phyloP scores from a whole-genome alignment of 768 basidiomycete species.

The Clitopilus passeckerianus region DNA sequence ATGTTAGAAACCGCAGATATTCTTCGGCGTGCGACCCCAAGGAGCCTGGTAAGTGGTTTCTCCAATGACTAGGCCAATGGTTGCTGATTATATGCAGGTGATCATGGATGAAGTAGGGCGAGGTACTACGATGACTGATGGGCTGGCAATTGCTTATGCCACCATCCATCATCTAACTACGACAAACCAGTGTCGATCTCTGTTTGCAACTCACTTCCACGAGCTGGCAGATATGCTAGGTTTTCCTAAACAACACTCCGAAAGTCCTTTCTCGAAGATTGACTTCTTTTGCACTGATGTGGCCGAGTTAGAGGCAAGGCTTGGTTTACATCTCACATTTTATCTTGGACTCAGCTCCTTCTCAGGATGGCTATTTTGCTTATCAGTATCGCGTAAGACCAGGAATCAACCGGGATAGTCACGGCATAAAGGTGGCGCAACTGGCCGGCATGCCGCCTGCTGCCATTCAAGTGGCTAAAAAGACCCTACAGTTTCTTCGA shows the following conservation, averaged over 20 bases:
- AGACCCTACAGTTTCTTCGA: constrained; percentile 39
- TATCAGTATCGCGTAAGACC: constrained; percentile 79
- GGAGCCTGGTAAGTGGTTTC: constrained; percentile 62
- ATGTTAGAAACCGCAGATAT: constrained; percentile 95
- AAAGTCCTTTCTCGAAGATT: constrained; percentile 54
- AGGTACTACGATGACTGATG: constrained; percentile 90
- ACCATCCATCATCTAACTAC: constrained; percentile 77
- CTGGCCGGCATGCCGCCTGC: constrained; percentile 76
- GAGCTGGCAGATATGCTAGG: constrained; percentile 86
- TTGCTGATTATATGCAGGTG: constrained; percentile 45
- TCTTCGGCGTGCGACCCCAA: constrained; percentile 73
- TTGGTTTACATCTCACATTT: background rate
- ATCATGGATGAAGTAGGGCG: constrained; percentile 99
- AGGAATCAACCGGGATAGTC: constrained; percentile 87
- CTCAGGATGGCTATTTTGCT: constrained; percentile 70
- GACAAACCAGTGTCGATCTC: constrained; percentile 70
- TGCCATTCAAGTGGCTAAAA: constrained; percentile 56
- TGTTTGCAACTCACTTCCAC: constrained; percentile 99
- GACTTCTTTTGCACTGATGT: constrained; percentile 90
- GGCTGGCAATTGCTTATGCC: constrained; percentile 90
- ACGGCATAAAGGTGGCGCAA: constrained; percentile 86
- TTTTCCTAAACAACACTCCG: constrained; percentile 38
- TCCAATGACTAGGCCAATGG: background rate
- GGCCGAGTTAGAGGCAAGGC: constrained; percentile 66
- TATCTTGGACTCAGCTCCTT: background rate